phyloP scores from a whole-genome alignment of 345 rosid species.

The Lumnitzera racemosa region DNA sequence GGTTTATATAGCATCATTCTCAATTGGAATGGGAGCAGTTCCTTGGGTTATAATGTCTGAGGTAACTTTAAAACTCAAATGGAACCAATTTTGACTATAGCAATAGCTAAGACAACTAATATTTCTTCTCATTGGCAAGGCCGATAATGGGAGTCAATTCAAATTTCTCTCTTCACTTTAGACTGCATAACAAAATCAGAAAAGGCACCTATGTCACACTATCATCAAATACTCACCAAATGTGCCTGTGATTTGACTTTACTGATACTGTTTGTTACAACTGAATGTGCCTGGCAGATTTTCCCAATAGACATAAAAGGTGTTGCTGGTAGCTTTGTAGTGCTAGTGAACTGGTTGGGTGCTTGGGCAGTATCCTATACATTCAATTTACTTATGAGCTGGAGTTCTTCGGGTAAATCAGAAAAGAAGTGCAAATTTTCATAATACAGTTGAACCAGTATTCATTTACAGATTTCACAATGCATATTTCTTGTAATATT shows the following conservation, averaged over 20 bases:
- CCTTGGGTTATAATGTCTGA: conserved; percentile 98
- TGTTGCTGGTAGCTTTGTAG: conserved; percentile 89
- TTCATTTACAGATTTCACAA: not conserved
- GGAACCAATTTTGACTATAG: not conserved
- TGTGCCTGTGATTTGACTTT: not conserved
- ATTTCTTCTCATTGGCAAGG: no score
- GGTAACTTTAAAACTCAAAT: conserved; percentile 29
- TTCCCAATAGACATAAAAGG: conserved; percentile 83
- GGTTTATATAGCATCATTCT: conserved; percentile 60
- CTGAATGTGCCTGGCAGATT: conserved; percentile 34
- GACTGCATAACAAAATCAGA: no score
- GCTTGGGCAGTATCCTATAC: conserved; percentile 91
- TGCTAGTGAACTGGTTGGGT: conserved; percentile 82
- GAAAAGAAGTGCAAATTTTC: not conserved
- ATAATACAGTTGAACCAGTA: not conserved
- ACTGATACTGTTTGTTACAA: not conserved
- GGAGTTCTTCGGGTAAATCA: conserved; percentile 68
- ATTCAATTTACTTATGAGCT: conserved; percentile 72
- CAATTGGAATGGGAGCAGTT: conserved; percentile 90
- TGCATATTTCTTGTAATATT: not conserved
- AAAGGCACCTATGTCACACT: no score
- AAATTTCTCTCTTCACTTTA: no score
- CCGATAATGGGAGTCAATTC: no score
- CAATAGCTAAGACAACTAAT: no score
- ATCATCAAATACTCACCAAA: no score